Evolutionary conservation across 805 yeast species (phyloP).

Genomic region (Saccharomycodes ludwigii): DNA sequence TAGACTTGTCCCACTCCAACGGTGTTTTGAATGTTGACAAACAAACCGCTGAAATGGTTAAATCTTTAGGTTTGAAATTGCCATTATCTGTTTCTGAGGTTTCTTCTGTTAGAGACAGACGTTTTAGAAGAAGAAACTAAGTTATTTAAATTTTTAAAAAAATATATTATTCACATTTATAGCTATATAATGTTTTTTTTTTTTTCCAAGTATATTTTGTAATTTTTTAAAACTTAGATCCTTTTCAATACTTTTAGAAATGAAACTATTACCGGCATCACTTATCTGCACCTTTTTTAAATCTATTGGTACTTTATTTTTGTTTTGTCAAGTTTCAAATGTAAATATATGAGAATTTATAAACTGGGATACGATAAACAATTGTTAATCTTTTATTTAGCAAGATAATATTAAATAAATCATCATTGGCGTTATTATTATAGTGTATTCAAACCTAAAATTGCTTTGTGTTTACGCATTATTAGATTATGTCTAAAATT

Average conservation of each 20-base stretch:
- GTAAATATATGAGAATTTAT: conserved; percentile 1
- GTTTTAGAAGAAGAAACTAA: conserved; percentile 86
- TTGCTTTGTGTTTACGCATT: conserved; percentile 1
- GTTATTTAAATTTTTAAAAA: conserved; percentile 11
- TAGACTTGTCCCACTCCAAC: conserved; percentile 93
- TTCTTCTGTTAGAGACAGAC: conserved; percentile 84
- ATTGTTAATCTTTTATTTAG: background rate
- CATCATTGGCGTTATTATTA: background rate
- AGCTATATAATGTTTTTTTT: conserved; percentile 6
- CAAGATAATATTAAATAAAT: no score
- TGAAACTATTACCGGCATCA: conserved; percentile 10
- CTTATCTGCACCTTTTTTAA: no score
- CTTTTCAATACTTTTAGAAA: conserved; percentile 10
- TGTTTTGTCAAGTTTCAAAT: background rate
- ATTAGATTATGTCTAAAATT: conserved; percentile 23
- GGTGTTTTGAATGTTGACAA: conserved; percentile 94
- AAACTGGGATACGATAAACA: background rate
- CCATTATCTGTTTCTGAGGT: conserved; percentile 79
- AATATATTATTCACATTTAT: conserved; percentile 4
- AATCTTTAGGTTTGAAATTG: conserved; percentile 82
- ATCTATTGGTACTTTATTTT: conserved; percentile 2
- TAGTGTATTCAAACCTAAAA: background rate
- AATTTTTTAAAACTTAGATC: conserved; percentile 13
- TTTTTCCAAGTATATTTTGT: conserved; percentile 13
- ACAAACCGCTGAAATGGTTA: conserved; percentile 92